Evolutionary conservation across 2,329 filamentous ascomycete species (phyloP).

Genomic region (Emmonsia crescens): DNA sequence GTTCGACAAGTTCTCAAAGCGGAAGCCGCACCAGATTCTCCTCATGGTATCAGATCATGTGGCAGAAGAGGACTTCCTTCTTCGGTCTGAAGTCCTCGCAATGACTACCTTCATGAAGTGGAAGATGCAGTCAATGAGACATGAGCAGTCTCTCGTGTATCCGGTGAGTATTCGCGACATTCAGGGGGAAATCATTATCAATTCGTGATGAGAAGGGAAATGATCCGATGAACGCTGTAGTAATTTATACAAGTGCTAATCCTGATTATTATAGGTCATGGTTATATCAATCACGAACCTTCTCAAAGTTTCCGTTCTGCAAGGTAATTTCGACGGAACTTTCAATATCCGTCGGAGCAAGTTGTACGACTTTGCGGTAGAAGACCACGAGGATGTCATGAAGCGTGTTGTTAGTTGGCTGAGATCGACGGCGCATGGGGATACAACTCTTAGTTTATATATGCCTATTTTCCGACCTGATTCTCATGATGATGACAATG

Average conservation of each 20-base stretch:
- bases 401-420: background rate
- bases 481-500: background rate
- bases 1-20: background rate
- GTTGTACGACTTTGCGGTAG: background rate
- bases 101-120: background rate
- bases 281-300: conserved; percentile 2
- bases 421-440: background rate
- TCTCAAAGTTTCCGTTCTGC: background rate
- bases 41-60: background rate
- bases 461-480: background rate
- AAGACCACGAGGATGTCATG: conserved; percentile 1
- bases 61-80: background rate
- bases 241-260: background rate
- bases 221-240: no score
- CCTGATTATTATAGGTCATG: background rate
- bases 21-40: background rate
- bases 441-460: background rate
- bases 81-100: conserved; percentile 2
- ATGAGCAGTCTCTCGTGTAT: background rate
- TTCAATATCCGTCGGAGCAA: background rate
- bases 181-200: no score
- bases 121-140: background rate
- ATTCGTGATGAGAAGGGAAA: no score
- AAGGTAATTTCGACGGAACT: conserved; percentile 1
- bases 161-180: background rate